A percentile compares a stretch with the other conserved stretches of the same genome.
Evolutionary conservation across 2,329 filamentous ascomycete genomes (phyloP).

Genomic region (Chaetomium sp.): DNA sequence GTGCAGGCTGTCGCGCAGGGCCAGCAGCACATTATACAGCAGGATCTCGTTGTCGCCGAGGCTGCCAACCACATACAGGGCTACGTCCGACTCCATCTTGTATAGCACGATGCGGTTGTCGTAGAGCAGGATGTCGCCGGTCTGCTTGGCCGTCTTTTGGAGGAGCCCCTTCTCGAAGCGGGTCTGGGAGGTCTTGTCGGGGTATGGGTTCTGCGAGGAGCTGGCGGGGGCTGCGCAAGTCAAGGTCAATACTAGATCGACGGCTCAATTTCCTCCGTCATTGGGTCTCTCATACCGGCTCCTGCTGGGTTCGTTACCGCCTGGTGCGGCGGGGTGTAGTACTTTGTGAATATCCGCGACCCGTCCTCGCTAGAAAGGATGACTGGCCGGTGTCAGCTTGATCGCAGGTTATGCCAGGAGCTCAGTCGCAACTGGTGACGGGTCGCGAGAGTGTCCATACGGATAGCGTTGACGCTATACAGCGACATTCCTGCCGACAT

Average conservation of each 20-base stretch:
- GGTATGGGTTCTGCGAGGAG: conserved; percentile 71
- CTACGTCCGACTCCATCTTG: conserved; percentile 97
- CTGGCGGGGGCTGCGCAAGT: conserved; percentile 43
- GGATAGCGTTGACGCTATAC: conserved; percentile 73
- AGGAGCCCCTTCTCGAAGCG: conserved; percentile 94
- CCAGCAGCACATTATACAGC: conserved; percentile 90
- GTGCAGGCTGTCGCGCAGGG: conserved; percentile 86
- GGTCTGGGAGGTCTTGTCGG: conserved; percentile 90
- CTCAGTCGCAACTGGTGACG: background rate
- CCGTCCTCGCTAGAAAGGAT: conserved; percentile 85
- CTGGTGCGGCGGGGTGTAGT: conserved; percentile 70
- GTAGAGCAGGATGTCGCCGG: conserved; percentile 93
- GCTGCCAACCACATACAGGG: conserved; percentile 89
- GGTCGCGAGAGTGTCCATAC: conserved; percentile 27
- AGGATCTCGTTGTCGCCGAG: conserved; percentile 96
- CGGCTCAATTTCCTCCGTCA: background rate
- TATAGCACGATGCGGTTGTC: conserved; percentile 96
- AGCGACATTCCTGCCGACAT: conserved; percentile 78
- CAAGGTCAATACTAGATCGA: conserved; percentile 13
- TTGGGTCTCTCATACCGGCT: conserved; percentile 30
- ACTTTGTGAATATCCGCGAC: conserved; percentile 90
- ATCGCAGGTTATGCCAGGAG: background rate
- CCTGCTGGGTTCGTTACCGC: conserved; percentile 37
- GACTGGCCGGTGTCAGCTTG: conserved; percentile 30
- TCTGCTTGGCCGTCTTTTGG: conserved; percentile 95